These are phyloP conservation scores for Ceratocystiopsis sp. DNA, from an alignment of 2,329 filamentous ascomycete species.

Conservation along the genomic window DNA sequence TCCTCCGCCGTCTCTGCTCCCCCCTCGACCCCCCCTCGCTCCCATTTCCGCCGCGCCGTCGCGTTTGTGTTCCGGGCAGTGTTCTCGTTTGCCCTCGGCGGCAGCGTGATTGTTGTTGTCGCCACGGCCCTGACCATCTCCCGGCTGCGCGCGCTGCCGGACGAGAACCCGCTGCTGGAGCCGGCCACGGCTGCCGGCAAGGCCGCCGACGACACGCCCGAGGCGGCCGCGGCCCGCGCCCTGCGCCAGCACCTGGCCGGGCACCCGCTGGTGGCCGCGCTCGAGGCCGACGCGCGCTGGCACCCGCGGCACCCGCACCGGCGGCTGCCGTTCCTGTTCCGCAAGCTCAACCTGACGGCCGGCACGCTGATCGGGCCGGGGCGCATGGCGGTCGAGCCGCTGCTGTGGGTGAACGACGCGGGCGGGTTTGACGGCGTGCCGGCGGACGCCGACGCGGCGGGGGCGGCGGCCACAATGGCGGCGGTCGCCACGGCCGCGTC, in stretches of 20 bases:
- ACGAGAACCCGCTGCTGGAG: not conserved
- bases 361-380: conserved; percentile 61
- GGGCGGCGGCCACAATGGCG: too few species aligned
- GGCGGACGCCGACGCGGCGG: too few species aligned
- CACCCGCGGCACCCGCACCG: conserved; percentile 70
- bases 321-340: conserved; percentile 58
- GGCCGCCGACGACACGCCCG: not conserved
- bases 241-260: conserved; percentile 26
- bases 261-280: conserved; percentile 43
- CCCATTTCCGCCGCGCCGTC: not conserved
- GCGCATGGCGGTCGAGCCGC: conserved; percentile 65
- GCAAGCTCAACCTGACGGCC: conserved; percentile 62
- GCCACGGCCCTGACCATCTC: not conserved
- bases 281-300: conserved; percentile 44
- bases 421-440: conserved; percentile 30
- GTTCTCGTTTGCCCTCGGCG: conserved; percentile 1
- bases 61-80: conserved; percentile 1
- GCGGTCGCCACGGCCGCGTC: too few species aligned
- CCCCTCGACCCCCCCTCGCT: not conserved
- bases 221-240: not conserved
- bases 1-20: not conserved
- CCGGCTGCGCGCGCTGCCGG: not conserved
- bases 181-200: too few species aligned
- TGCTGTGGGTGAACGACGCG: conserved; percentile 54
- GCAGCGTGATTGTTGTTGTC: not conserved